A percentile compares a stretch with the other conserved stretches of the same genome.
These are phyloP conservation scores for Solanum chacoense DNA, from an alignment of 305 asterid genomes.

Conservation along the genomic window DNA sequence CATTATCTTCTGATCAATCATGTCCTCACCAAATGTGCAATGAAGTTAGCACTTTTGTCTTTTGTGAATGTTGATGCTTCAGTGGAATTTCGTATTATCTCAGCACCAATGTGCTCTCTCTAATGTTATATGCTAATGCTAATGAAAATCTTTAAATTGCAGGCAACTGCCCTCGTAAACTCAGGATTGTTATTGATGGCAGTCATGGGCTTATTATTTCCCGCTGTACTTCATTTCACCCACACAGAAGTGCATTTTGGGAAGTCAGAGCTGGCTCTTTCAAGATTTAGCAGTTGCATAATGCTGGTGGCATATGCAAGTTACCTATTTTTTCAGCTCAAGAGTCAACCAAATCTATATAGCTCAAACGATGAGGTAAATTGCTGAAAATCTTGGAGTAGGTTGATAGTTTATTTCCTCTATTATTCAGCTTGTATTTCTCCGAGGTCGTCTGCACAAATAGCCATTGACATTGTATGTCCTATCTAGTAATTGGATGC, in stretches of 20 bases:
- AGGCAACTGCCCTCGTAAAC: slow-evolving; percentile 86
- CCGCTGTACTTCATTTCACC: slow-evolving; percentile 92
- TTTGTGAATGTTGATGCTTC: neutral
- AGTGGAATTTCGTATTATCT: neutral
- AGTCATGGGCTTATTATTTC: slow-evolving; percentile 89
- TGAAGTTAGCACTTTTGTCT: neutral
- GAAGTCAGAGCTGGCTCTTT: slow-evolving; percentile 87
- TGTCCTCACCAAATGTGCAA: neutral
- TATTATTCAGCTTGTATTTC: neutral
- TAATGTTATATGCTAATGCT: slow-evolving; percentile 8
- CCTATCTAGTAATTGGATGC: neutral
- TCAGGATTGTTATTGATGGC: slow-evolving; percentile 96
- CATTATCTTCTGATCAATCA: neutral
- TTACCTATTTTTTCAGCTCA: slow-evolving; percentile 93
- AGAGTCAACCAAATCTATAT: slow-evolving; percentile 50
- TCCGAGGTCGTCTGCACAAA: neutral
- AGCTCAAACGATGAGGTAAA: slow-evolving; percentile 48
- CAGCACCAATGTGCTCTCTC: neutral
- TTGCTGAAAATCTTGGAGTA: neutral
- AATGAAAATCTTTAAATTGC: slow-evolving; percentile 23
- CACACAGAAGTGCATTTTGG: slow-evolving; percentile 82
- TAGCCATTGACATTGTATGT: neutral
- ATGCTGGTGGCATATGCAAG: slow-evolving; percentile 94
- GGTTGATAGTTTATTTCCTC: neutral
- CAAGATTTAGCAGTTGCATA: slow-evolving; percentile 91